These are phyloP conservation scores for Polyporus arcularius DNA, from an alignment of 768 basidiomycete species.

Conservation along the genomic window DNA sequence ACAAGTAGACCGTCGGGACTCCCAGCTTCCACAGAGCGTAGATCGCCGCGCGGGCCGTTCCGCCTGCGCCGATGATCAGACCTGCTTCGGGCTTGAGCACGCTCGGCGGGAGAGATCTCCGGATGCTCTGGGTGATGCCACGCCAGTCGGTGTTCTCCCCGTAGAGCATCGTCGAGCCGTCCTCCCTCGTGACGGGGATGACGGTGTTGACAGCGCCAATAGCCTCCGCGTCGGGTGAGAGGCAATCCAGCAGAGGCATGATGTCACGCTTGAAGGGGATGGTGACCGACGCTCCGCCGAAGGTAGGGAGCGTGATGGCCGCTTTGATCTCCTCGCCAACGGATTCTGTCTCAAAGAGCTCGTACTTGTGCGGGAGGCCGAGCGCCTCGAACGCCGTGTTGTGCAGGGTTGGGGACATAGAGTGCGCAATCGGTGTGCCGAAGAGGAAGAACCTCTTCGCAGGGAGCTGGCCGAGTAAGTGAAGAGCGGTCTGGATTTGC, in stretches of 20 bases:
- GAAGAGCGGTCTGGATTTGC: constrained; percentile 80
- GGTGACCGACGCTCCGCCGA: constrained; percentile 96
- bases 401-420: constrained; percentile 91
- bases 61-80: constrained; percentile 93
- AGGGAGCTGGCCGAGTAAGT: constrained; percentile 80
- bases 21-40: constrained; percentile 80
- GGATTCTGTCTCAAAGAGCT: constrained; percentile 68
- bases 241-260: constrained; percentile 75
- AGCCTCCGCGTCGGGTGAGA: constrained; percentile 77
- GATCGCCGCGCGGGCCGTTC: constrained; percentile 92
- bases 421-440: constrained; percentile 85
- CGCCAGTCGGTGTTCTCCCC: constrained; percentile 98
- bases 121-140: constrained; percentile 70
- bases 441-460: constrained; percentile 80
- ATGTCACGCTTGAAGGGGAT: constrained; percentile 94
- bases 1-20: constrained; percentile 74
- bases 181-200: constrained; percentile 49
- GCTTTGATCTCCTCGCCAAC: constrained; percentile 68
- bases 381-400: constrained; percentile 83
- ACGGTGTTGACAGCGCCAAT: constrained; percentile 98
- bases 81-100: constrained; percentile 47
- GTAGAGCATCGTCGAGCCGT: constrained; percentile 53
- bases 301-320: constrained; percentile 63
- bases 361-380: constrained; percentile 84
- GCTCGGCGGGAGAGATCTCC: constrained; percentile 40